Base-by-base conservation (phyloP, 1,139 yeast genomes). In the Saccharomyces hybrid region DNA sequence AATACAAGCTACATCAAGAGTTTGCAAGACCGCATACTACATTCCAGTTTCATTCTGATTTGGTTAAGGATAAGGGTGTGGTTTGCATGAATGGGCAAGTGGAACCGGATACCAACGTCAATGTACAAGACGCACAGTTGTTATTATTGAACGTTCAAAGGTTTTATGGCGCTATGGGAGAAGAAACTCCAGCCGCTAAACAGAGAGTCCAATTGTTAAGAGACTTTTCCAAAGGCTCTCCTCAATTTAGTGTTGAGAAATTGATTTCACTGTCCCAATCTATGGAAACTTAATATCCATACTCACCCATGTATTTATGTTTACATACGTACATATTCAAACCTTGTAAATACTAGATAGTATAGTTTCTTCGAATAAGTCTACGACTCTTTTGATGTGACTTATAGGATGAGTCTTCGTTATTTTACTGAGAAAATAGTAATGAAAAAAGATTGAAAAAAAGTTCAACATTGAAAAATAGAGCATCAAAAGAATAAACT, bases 1-100 rank as follows among this genome's bases (percentile, higher is more conserved):
- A 95, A 71, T 95, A 83, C 72, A 91, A 93, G 70, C 78, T 90
- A 44, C 97, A 93, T 67, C 83, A 82, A 58, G 98, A 91, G 66
- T 95, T 78, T 71, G 96, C 99, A 11, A 84, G 88, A 65, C 99
- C 99, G 1, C 99, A 95, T 69, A 90, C 98, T 0, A 88, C 96
- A 0, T 74, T 93, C 59, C 82, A 84, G 70, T 87, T 93, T 77
- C 98, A 93, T 72, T 82, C 84, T 53, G 97, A 95, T 55, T 73
- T 93, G 53, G 75, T 77, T 4, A 76, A 78, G 0, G 77, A 78
- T 16, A 85, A 87, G 61, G 83, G 77, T 0, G 57, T 88, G 3
- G 91, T 88, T 0, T 75, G 95, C 61, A 88, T 91, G 96, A 90
- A 90, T 63, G 96, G 98, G 0, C 79, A 78, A 28, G 83, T 90